phyloP scores from a whole-genome alignment of 1,284 basidiomycete species.

The Amylostereum areolatum region DNA sequence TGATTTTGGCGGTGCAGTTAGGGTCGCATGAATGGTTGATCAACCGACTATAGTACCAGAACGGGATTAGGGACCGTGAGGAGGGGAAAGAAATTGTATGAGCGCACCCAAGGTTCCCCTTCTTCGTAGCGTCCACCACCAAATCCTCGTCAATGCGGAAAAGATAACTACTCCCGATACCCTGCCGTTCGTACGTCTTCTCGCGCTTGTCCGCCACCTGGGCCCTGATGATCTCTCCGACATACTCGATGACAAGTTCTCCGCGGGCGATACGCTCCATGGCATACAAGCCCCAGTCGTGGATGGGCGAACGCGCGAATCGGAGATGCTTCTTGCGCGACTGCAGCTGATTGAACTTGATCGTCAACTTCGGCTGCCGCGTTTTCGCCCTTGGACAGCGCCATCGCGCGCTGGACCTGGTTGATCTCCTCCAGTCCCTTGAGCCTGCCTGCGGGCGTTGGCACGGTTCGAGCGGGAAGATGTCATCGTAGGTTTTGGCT shows the following conservation, averaged over 20 bases:
- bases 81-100: conserved; percentile 6
- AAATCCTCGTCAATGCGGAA: conserved; percentile 91
- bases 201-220: conserved; percentile 97
- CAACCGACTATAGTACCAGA: conserved; percentile 54
- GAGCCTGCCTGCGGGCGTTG: conserved; percentile 87
- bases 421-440: conserved; percentile 97
- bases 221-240: conserved; percentile 93
- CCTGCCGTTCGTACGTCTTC: conserved; percentile 93
- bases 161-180: conserved; percentile 92
- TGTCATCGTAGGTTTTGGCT: conserved; percentile 50
- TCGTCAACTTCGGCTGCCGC: conserved; percentile 57
- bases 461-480: conserved; percentile 91
- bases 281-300: conserved; percentile 96
- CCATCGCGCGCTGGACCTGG: conserved; percentile 69
- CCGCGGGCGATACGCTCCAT: conserved; percentile 91
- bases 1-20: conserved; percentile 97
- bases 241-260: conserved; percentile 99
- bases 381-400: conserved; percentile 67
- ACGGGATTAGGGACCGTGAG: conserved; percentile 12
- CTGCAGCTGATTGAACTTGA: conserved; percentile 99
- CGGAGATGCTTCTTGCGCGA: conserved; percentile 97
- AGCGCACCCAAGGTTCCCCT: conserved; percentile 91
- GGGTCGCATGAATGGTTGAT: conserved; percentile 98
- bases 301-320: conserved; percentile 94
- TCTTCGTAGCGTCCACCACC: conserved; percentile 97